These are phyloP conservation scores for Ramaria sp. DNA, from an alignment of 768 basidiomycete species.

Conservation along the genomic window DNA sequence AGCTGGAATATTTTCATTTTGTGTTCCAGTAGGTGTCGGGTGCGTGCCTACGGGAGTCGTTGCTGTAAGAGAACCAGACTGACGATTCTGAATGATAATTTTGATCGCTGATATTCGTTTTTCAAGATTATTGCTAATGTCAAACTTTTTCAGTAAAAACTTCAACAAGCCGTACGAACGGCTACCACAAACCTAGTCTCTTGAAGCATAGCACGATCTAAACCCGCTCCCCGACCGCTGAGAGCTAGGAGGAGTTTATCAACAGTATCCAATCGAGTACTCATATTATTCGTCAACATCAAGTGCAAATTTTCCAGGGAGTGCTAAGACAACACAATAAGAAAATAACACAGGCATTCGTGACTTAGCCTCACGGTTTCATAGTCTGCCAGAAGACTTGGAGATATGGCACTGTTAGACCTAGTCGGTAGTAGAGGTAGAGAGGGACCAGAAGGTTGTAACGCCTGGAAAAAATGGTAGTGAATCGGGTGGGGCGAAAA, in stretches of 20 bases:
- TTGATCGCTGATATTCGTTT: conserved; percentile 5
- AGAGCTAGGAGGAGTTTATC: not conserved
- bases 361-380: not conserved
- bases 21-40: not conserved
- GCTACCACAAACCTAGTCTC: conserved; percentile 3
- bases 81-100: not conserved
- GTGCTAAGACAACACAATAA: not conserved
- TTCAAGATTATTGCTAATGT: conserved; percentile 1
- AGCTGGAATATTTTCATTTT: not conserved
- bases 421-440: not conserved
- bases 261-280: conserved; percentile 3
- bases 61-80: not conserved
- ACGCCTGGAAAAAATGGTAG: too few species aligned
- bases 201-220: conserved; percentile 9
- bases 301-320: not conserved
- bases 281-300: conserved; percentile 8
- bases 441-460: not conserved
- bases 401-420: not conserved
- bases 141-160: not conserved
- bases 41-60: not conserved
- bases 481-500: too few species aligned
- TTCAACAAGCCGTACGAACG: not conserved
- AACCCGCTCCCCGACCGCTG: conserved; percentile 1
- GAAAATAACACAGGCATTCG: not conserved
- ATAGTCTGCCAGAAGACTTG: not conserved